phyloP scores from a whole-genome alignment of 345 rosid genomes.

The Citrus hindsii region DNA sequence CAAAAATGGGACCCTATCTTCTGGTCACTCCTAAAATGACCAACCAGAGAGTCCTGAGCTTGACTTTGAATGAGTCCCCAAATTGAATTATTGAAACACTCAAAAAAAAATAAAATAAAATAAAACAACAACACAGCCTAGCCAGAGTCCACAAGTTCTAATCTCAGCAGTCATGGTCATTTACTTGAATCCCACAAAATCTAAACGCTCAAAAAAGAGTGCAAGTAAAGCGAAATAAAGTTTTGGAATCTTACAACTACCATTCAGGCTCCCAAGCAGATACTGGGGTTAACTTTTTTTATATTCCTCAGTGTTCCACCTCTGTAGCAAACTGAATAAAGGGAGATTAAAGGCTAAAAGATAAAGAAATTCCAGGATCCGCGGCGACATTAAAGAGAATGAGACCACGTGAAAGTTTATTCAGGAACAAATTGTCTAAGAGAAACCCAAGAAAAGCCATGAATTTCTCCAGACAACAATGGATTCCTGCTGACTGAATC shows the following conservation, averaged over 20 bases:
- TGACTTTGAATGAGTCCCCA: conserved; percentile 10
- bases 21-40: not conserved
- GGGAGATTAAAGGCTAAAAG: not conserved
- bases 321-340: not conserved
- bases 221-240: not conserved
- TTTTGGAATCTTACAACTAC: not conserved
- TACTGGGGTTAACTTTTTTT: not conserved
- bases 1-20: conserved; percentile 7
- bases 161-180: not conserved
- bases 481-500: conserved; percentile 1
- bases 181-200: conserved; percentile 4
- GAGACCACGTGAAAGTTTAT: conserved; percentile 2
- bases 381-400: conserved; percentile 1
- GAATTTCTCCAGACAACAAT: conserved; percentile 4
- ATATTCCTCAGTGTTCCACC: not conserved
- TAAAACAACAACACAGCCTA: not conserved
- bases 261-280: not conserved
- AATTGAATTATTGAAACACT: not conserved
- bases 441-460: conserved; percentile 4
- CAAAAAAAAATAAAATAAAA: too few species aligned
- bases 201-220: not conserved
- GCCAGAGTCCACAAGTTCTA: not conserved
- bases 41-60: conserved; percentile 10
- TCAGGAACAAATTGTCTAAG: not conserved
- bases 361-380: not conserved